A percentile compares a stretch with the other conserved stretches of the same genome.
Evolutionary conservation across 192 early-diverging fungal species (phyloP).

Genomic region (Pilaira anomala): DNA sequence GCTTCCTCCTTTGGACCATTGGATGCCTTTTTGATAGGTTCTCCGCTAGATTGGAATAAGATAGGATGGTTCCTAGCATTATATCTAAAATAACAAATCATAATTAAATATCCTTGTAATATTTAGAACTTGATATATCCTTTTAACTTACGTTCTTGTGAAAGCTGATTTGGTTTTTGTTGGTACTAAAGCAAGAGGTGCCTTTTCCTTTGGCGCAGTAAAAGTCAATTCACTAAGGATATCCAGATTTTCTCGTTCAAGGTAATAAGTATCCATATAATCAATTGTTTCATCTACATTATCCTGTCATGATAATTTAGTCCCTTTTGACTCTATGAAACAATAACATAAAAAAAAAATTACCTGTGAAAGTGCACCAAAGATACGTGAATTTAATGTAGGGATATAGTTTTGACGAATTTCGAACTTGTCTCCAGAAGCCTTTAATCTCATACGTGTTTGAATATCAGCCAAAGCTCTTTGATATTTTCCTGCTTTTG

Average conservation of each 20-base stretch:
- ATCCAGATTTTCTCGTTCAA: conserved; percentile 89
- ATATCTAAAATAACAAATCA: conserved; percentile 46
- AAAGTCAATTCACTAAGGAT: conserved; percentile 78
- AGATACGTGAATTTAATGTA: conserved; percentile 54
- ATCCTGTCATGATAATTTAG: conserved; percentile 2
- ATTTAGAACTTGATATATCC: neutral
- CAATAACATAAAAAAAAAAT: no score
- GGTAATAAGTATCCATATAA: conserved; percentile 89
- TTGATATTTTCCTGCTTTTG: conserved; percentile 66
- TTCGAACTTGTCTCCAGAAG: conserved; percentile 82
- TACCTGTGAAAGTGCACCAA: conserved; percentile 38
- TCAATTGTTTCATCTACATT: conserved; percentile 53
- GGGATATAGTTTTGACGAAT: conserved; percentile 86
- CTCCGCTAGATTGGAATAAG: conserved; percentile 34
- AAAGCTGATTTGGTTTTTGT: conserved; percentile 72
- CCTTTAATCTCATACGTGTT: conserved; percentile 76
- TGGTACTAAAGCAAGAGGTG: conserved; percentile 52
- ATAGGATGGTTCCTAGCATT: conserved; percentile 61
- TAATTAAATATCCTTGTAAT: neutral
- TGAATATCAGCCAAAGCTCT: conserved; percentile 84
- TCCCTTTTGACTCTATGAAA: no score
- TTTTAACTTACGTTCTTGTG: conserved; percentile 62
- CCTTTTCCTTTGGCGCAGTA: conserved; percentile 16
- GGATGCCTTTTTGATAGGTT: conserved; percentile 28
- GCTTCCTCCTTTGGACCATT: conserved; percentile 46